Evolutionary conservation across 23 red algal genomes (phyloP), one percentile per base, ranked within the genome.

Genomic region (Gracilaria gracilis): DNA sequence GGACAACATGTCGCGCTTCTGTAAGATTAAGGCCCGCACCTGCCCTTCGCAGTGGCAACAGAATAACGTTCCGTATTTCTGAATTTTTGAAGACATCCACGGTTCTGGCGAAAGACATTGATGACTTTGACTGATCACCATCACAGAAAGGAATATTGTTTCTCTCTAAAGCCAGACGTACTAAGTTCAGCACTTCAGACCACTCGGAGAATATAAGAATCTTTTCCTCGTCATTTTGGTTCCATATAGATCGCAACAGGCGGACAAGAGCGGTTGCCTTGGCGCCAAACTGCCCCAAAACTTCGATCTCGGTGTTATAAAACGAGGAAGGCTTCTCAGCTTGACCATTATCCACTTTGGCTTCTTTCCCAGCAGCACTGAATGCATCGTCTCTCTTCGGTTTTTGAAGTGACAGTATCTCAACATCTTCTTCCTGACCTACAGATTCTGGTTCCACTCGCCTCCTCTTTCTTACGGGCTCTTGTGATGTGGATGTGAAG

Each of bases 141-240:
- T 65, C 74, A 31, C 85, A 91, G 51, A 82, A 40, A 5, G 14
- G 27, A 14, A 98, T 86, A 11, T 73, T 77, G 33, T 90, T 93
- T 12, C 69, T 57, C n/a, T 72, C 19, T 35, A 98, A 75, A 21
- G 96, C 89, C 19, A 29, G 9, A 40, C 70, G 47, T 17, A 98
- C 42, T 59, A 98, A 82, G 27, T 74, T 36, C 17, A 98, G 83
- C 25, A 98, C 82, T 25, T 74, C 93, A 7, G 35, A 37, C 96
- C 96, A 98, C 83, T 93, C 83, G 9, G 96, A 98, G 80, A 98
- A 98, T 20, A 98, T 79, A 23, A 98, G 50, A 35, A 82, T 61
- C 62, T 94, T 93, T 35, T 29, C 77, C 16, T 67, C 50, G 54
- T 51, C 69, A 32, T 89, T 78, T 14, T 36, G 23, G 29, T 89